These are phyloP conservation scores for Scedosporium minutisporum DNA, from an alignment of 2,329 filamentous ascomycete species.

Conservation along the genomic window DNA sequence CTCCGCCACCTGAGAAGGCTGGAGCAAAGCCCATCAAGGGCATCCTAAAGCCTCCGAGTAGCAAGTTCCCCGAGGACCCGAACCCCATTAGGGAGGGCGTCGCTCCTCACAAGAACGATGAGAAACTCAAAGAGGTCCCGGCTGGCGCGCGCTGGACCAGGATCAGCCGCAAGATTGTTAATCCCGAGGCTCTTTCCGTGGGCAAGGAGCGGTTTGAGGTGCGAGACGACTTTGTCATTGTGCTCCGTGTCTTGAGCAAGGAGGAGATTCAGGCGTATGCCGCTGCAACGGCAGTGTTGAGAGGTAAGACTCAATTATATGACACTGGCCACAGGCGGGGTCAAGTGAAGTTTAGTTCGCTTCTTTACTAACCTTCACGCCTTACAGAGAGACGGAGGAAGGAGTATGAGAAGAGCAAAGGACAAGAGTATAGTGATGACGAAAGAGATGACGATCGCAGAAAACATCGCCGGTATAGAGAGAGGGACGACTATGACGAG, in stretches of 20 bases:
- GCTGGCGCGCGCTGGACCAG: conserved; percentile 84
- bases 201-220: conserved; percentile 90
- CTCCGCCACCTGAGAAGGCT: conserved; percentile 57
- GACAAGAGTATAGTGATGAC: conserved; percentile 13
- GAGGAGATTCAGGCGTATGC: conserved; percentile 88
- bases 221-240: conserved; percentile 87
- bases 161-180: conserved; percentile 80
- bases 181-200: conserved; percentile 74
- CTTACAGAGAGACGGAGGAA: conserved; percentile 1
- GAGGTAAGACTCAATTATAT: conserved; percentile 48
- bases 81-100: conserved; percentile 82
- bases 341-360: conserved; percentile 6
- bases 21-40: conserved; percentile 67
- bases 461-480: conserved; percentile 15
- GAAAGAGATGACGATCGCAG: conserved; percentile 24
- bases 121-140: conserved; percentile 61
- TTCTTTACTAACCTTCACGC: neutral
- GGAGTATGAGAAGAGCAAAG: conserved; percentile 2
- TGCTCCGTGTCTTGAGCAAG: conserved; percentile 74
- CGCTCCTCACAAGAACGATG: conserved; percentile 83
- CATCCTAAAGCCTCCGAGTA: conserved; percentile 75
- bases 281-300: conserved; percentile 67
- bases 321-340: neutral
- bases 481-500: conserved; percentile 17
- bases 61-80: conserved; percentile 77